phyloP scores from a whole-genome alignment of 2,329 filamentous ascomycete species.

The Phoma sp. region DNA sequence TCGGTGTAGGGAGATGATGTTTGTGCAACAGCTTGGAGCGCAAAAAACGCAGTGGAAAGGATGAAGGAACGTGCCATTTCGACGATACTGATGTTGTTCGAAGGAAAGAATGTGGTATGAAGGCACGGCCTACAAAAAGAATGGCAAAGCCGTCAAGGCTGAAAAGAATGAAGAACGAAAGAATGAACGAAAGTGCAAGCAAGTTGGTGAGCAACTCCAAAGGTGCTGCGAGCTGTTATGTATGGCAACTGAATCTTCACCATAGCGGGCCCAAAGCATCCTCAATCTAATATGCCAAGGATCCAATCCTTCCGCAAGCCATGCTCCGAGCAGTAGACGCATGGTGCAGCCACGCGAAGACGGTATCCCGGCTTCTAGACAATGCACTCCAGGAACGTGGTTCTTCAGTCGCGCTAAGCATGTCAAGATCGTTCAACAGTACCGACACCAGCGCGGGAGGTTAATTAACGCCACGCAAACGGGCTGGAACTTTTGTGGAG shows the following conservation, averaged over 20 bases:
- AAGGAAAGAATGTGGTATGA: slow-evolving; percentile 25
- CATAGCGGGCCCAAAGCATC: slow-evolving; percentile 24
- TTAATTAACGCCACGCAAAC: slow-evolving; percentile 33
- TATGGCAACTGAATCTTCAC: slow-evolving; percentile 11
- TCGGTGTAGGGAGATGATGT: slow-evolving; percentile 39
- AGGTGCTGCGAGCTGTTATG: slow-evolving; percentile 19
- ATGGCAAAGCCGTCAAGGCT: slow-evolving; percentile 45
- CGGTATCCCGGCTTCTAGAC: slow-evolving; percentile 18
- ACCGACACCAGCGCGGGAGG: slow-evolving; percentile 29
- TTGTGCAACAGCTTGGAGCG: slow-evolving; percentile 36
- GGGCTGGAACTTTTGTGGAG: slow-evolving; percentile 18
- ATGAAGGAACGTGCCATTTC: slow-evolving; percentile 41
- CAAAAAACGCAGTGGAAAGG: slow-evolving; percentile 36
- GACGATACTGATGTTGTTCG: slow-evolving; percentile 11
- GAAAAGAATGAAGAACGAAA: slow-evolving; percentile 27
- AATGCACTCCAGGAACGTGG: slow-evolving; percentile 23
- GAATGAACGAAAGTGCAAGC: slow-evolving; percentile 19
- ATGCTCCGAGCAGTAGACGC: slow-evolving; percentile 17
- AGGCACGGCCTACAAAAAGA: slow-evolving; percentile 38
- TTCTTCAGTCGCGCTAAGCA: slow-evolving; percentile 18
- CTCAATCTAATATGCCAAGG: slow-evolving; percentile 29
- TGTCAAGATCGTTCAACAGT: slow-evolving; percentile 25
- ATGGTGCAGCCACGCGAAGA: slow-evolving; percentile 17
- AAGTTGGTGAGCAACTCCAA: slow-evolving; percentile 13
- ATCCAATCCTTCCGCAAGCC: slow-evolving; percentile 14